Base-by-base conservation (phyloP, 345 rosid genomes). In the Boechera stricta region DNA sequence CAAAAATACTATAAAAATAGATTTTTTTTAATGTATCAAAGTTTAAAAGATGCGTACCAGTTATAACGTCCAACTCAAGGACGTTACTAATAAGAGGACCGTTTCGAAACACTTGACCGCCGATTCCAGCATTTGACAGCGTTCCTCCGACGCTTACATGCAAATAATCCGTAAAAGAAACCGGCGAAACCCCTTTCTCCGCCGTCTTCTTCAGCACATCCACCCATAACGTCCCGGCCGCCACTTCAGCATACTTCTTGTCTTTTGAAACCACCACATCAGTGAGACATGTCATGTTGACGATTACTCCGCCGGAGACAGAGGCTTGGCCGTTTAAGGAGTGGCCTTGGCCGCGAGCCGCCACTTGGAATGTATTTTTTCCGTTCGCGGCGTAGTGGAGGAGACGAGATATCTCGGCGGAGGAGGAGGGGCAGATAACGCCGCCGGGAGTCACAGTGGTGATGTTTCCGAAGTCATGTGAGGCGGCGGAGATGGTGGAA, bases 21-120 rank as follows among this genome's bases (percentile, higher is more conserved):
- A 1, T 6, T 2, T 47, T 39, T 13, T 2, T 24, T 57, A 8
- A 4, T 18, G 35, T 24, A 49, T 10, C 10, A 32, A 66, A 32
- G 57, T 18, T 33, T 18, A 0, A 2, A 32, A 3, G 16, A 26
- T 38, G 38, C 78, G 76, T 78, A 94, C 99, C 99, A 70, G 94
- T 94, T 10, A 94, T 82, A 77, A 95, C 98, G 61, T 95, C 98
- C 84, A 95, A 82, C 78, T 92, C 91, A 72, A 83, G 86, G 52
- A 95, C 97, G 65, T 92, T 92, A 83, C 91, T 90, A 76, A 95
- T 92, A 81, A 86, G 99, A 44, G 99, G 99, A 67, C 99, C 98
- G 57, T 89, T 75, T 49, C 87, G 84, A 81, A 95, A 95, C 71
- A 91, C 87, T 51, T 89, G 97, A 61, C 99, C 99, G 32, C 99